Conservation (phyloP, 2,329 filamentous ascomycete species). For the Aureobasidium sp. region DNA sequence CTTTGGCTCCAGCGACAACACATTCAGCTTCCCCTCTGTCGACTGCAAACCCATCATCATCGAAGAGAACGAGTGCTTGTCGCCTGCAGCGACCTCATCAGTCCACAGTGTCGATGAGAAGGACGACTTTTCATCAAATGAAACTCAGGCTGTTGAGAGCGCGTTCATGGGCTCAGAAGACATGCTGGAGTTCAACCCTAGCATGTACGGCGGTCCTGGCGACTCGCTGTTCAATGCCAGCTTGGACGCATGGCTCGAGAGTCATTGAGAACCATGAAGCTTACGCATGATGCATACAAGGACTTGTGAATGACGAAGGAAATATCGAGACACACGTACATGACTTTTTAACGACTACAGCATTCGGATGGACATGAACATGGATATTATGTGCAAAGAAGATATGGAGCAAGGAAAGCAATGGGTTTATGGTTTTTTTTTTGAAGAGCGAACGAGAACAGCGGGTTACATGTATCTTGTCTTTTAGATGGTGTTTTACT, state of each 20-base stretch:
- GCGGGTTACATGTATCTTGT: neutral
- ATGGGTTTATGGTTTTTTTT: neutral
- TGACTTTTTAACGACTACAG: constrained; percentile 7
- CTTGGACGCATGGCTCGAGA: constrained; percentile 13
- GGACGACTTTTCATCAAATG: constrained; percentile 1
- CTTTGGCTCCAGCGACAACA: constrained; percentile 2
- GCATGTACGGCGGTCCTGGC: constrained; percentile 11
- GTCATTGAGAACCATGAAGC: neutral
- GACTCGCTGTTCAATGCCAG: constrained; percentile 12
- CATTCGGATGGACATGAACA: neutral
- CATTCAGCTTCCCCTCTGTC: constrained; percentile 16
- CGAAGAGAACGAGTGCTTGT: constrained; percentile 7
- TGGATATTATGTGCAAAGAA: neutral
- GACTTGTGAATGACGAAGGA: neutral
- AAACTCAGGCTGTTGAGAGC: neutral
- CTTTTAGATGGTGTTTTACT: neutral
- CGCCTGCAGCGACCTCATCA: constrained; percentile 11
- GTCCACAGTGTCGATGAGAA: neutral
- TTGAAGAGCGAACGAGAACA: neutral
- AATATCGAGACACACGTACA: neutral
- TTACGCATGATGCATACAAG: neutral
- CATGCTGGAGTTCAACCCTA: constrained; percentile 14
- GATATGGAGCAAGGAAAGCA: neutral
- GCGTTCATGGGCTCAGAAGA: constrained; percentile 15
- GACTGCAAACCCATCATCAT: constrained; percentile 18